Evolutionary conservation across 2,329 filamentous ascomycete genomes (phyloP).

Genomic region (Aspergillus ochraceus): DNA sequence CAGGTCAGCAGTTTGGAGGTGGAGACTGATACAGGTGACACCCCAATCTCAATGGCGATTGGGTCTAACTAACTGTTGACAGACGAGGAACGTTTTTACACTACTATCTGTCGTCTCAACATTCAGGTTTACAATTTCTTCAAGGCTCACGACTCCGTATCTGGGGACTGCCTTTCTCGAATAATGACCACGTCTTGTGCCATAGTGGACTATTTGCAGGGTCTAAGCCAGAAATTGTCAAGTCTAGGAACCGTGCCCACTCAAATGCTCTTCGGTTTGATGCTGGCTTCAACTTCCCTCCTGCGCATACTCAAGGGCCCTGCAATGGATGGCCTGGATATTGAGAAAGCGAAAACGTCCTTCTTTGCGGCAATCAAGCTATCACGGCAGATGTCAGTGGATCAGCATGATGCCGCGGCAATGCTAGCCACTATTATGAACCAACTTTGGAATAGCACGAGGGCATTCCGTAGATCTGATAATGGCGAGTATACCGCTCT

Average conservation of each 20-base stretch:
- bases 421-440: constrained; percentile 36
- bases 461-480: constrained; percentile 41
- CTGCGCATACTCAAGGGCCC: constrained; percentile 42
- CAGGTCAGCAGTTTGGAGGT: constrained; percentile 39
- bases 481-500: constrained; percentile 35
- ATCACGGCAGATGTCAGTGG: constrained; percentile 38
- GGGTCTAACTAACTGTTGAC: background rate
- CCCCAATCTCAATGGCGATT: background rate
- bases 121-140: constrained; percentile 40
- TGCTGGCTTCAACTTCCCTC: constrained; percentile 33
- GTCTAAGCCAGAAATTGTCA: constrained; percentile 20
- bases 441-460: constrained; percentile 43
- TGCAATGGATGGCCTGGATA: constrained; percentile 31
- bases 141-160: constrained; percentile 29
- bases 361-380: constrained; percentile 41
- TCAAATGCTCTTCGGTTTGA: constrained; percentile 30
- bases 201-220: constrained; percentile 31
- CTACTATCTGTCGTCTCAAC: constrained; percentile 30
- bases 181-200: constrained; percentile 31
- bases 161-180: constrained; percentile 27
- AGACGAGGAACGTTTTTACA: constrained; percentile 35
- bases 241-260: constrained; percentile 26
- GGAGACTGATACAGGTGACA: constrained; percentile 32
- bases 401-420: constrained; percentile 36
- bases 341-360: constrained; percentile 31